phyloP scores from a whole-genome alignment of 768 basidiomycete species.

The Lactifluus volemus region DNA sequence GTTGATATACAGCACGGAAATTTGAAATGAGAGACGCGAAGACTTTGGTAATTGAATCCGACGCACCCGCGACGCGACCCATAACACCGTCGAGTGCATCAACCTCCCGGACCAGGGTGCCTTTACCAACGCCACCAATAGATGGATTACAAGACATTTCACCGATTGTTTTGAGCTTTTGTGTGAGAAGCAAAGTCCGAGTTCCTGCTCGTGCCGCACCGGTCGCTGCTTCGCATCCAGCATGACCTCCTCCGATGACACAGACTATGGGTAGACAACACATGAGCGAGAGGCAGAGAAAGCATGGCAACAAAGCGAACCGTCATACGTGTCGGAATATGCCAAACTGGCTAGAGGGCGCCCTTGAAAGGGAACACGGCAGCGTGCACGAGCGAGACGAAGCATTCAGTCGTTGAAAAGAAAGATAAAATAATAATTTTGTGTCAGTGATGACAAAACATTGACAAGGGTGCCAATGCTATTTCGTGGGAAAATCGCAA shows the following conservation, averaged over 20 bases:
- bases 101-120: constrained; percentile 82
- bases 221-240: constrained; percentile 87
- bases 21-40: neutral
- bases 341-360: neutral
- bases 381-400: neutral
- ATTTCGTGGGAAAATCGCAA: no score
- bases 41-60: neutral
- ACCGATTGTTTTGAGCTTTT: constrained; percentile 73
- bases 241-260: constrained; percentile 88
- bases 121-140: constrained; percentile 88
- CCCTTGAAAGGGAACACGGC: neutral
- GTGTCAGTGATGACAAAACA: no score
- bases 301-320: neutral
- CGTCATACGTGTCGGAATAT: constrained; percentile 2
- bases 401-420: neutral
- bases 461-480: no score
- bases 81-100: constrained; percentile 87
- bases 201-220: constrained; percentile 81
- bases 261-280: constrained; percentile 41
- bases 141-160: constrained; percentile 88
- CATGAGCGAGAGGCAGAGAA: neutral
- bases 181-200: constrained; percentile 71
- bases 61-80: constrained; percentile 69
- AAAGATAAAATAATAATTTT: neutral
- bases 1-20: neutral